These are phyloP conservation scores for Tuber indicum DNA, from an alignment of 495 filamentous ascomycete genomes.

Conservation along the genomic window DNA sequence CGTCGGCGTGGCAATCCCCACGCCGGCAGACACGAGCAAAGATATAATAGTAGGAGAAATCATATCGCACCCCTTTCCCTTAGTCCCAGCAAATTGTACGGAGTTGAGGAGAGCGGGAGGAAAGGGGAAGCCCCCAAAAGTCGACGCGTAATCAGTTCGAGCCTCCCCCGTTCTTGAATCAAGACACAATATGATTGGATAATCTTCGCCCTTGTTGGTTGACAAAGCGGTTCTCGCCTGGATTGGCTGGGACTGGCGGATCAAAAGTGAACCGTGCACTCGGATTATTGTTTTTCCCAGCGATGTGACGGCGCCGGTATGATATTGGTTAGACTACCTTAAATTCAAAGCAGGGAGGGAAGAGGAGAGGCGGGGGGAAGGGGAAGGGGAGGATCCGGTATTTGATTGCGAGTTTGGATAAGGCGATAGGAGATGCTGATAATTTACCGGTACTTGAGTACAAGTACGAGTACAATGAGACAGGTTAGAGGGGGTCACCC, in stretches of 20 bases:
- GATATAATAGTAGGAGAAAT: background rate
- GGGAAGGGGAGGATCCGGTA: background rate
- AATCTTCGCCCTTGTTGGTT: background rate
- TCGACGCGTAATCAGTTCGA: background rate
- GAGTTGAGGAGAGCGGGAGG: background rate
- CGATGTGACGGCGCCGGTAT: too few relatives aligned
- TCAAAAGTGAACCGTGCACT: background rate
- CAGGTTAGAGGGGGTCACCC: background rate
- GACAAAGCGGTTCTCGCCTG: background rate
- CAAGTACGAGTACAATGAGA: background rate
- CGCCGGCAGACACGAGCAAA: background rate
- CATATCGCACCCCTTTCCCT: background rate
- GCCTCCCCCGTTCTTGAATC: background rate
- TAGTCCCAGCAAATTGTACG: background rate
- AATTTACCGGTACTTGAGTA: too few relatives aligned
- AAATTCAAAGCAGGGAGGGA: background rate
- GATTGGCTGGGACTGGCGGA: background rate
- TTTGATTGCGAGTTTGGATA: background rate
- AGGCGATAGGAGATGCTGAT: background rate
- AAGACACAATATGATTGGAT: background rate
- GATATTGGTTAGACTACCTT: too few relatives aligned
- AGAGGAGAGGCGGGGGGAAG: background rate
- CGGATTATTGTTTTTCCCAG: background rate
- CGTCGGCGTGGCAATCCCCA: background rate
- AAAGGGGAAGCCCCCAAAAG: background rate